A percentile compares a stretch with the other conserved stretches of the same genome.
Evolutionary conservation across 495 filamentous ascomycete species (phyloP).

Genomic region (Neurospora sp.): DNA sequence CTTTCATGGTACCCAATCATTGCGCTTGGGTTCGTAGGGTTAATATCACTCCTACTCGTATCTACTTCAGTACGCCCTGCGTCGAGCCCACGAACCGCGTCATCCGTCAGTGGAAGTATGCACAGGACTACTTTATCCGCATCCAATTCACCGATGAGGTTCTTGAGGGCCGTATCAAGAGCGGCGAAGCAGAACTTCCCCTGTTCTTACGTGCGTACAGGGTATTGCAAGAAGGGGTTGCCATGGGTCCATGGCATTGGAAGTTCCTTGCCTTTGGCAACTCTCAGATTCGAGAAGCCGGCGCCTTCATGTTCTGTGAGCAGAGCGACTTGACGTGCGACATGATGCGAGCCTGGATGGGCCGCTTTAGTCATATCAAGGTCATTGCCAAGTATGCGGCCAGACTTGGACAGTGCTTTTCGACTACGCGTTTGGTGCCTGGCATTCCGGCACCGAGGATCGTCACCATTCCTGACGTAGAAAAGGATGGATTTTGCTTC

Average conservation of each 20-base stretch:
- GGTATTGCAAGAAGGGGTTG: constrained; percentile 67
- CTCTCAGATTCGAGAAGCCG: constrained; percentile 87
- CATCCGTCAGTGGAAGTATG: constrained; percentile 55
- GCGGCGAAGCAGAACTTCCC: constrained; percentile 45
- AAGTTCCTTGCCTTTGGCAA: constrained; percentile 93
- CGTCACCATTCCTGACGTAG: constrained; percentile 51
- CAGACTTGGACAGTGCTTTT: constrained; percentile 88
- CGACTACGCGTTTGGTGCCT: constrained; percentile 68
- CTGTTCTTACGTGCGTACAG: constrained; percentile 65
- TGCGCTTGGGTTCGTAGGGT: constrained; percentile 68
- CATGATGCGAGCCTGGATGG: constrained; percentile 86
- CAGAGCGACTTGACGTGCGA: constrained; percentile 50
- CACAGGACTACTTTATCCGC: constrained; percentile 78
- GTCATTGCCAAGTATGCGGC: constrained; percentile 79
- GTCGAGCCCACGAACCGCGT: constrained; percentile 86
- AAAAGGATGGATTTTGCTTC: constrained; percentile 57
- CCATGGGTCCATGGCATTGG: constrained; percentile 69
- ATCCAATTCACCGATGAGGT: constrained; percentile 84
- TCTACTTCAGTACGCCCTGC: constrained; percentile 65
- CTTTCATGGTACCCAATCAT: constrained; percentile 53
- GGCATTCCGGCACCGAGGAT: constrained; percentile 32
- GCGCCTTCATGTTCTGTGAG: constrained; percentile 73
- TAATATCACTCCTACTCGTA: constrained; percentile 70
- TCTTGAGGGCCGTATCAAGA: constrained; percentile 33
- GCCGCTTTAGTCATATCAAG: constrained; percentile 65